A percentile compares a stretch with the other conserved stretches of the same genome.
Evolutionary conservation across 192 early-diverging fungal genomes (phyloP).

Genomic region (Coemansia sp.): DNA sequence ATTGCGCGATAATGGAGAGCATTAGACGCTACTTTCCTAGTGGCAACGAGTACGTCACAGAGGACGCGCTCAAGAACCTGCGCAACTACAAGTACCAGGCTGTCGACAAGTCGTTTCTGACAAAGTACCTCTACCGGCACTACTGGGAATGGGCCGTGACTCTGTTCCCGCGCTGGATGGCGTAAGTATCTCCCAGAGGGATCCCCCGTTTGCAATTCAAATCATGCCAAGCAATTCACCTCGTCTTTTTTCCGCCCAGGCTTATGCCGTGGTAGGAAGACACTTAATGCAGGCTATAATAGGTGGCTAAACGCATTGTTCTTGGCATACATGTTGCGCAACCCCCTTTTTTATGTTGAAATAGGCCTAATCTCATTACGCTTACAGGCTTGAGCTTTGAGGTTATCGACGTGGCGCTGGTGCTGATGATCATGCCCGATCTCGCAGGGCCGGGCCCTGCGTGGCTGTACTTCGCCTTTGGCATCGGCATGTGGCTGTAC

Average conservation of each 20-base stretch:
- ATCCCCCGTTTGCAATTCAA: background rate
- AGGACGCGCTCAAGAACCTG: slow-evolving; percentile 67
- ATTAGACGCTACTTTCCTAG: slow-evolving; percentile 43
- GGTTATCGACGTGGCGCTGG: slow-evolving; percentile 69
- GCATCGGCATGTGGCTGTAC: slow-evolving; percentile 80
- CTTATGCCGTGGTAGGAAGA: no score
- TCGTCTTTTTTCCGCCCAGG: no score
- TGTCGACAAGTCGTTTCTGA: slow-evolving; percentile 79
- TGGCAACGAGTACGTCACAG: slow-evolving; percentile 62
- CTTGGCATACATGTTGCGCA: slow-evolving; percentile 3
- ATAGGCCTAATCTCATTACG: slow-evolving; percentile 78
- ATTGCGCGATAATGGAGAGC: slow-evolving; percentile 17
- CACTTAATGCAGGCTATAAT: background rate
- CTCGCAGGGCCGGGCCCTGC: slow-evolving; percentile 64
- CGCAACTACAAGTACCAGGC: slow-evolving; percentile 76
- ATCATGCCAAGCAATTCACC: slow-evolving; percentile 5
- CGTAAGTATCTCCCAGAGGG: slow-evolving; percentile 61
- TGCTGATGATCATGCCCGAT: slow-evolving; percentile 67
- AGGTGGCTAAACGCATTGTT: background rate
- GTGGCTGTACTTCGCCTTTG: slow-evolving; percentile 76
- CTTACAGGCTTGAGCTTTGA: slow-evolving; percentile 77
- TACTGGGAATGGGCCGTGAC: slow-evolving; percentile 92
- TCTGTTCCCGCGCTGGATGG: slow-evolving; percentile 90
- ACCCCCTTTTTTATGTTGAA: background rate
- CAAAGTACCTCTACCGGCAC: slow-evolving; percentile 76